Conservation (phyloP, 805 yeast species). For the Metschnikowia rubicola region DNA sequence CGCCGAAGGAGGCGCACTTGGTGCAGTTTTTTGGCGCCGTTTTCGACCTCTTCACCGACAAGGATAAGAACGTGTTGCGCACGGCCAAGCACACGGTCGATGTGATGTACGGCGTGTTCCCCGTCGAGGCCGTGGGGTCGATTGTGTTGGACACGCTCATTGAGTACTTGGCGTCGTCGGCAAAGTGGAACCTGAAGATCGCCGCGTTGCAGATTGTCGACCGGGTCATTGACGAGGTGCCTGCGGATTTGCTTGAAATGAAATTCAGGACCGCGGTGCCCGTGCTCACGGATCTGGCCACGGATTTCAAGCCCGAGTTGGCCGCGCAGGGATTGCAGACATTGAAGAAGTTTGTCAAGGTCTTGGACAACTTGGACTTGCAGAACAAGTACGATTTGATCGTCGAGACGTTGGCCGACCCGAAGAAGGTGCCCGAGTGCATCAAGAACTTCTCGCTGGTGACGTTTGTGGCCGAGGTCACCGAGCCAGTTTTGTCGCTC, state of each 20-base stretch:
- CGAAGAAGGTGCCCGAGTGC: constrained; percentile 82
- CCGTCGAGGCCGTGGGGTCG: constrained; percentile 75
- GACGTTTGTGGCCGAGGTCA: constrained; percentile 97
- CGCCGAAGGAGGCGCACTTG: constrained; percentile 75
- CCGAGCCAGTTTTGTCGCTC: constrained; percentile 88
- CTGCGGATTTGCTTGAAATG: constrained; percentile 80
- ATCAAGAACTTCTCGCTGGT: constrained; percentile 87
- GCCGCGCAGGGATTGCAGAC: constrained; percentile 79
- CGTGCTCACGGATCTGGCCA: constrained; percentile 79
- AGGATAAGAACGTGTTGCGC: constrained; percentile 80
- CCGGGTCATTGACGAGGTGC: constrained; percentile 70
- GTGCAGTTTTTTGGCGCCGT: constrained; percentile 59
- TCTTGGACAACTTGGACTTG: constrained; percentile 89
- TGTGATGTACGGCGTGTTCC: constrained; percentile 63
- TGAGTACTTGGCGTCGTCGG: constrained; percentile 68
- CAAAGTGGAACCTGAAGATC: constrained; percentile 89
- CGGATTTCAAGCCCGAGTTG: constrained; percentile 95
- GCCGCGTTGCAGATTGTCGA: constrained; percentile 76
- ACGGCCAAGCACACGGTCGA: constrained; percentile 82
- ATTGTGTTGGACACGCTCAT: constrained; percentile 60
- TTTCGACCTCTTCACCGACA: constrained; percentile 76
- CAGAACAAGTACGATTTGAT: constrained; percentile 78
- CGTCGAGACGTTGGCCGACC: constrained; percentile 86
- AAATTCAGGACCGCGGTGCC: constrained; percentile 80
- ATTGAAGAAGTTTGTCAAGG: constrained; percentile 66